Evolutionary conservation across 345 rosid species (phyloP).

Genomic region (Linum usitatissimum): DNA sequence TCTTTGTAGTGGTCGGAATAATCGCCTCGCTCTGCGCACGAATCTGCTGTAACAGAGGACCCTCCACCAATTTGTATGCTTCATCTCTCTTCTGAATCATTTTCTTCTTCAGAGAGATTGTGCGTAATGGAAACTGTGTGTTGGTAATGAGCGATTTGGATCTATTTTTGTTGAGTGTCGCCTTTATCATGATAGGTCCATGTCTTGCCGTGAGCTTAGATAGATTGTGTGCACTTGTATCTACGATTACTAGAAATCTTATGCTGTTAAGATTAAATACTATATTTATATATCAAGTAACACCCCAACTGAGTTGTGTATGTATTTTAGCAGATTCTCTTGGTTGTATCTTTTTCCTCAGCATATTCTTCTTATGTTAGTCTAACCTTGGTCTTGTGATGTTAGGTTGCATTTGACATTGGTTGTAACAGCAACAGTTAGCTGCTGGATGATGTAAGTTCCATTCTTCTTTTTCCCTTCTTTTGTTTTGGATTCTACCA

Average conservation of each 20-base stretch:
- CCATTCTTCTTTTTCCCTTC: not conserved
- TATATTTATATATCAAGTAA: not conserved
- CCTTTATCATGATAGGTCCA: not conserved
- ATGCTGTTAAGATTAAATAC: not conserved
- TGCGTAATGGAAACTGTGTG: too few species aligned
- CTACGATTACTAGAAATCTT: not conserved
- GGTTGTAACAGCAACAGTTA: conserved; percentile 83
- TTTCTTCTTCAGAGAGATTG: too few species aligned
- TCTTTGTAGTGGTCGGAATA: conserved; percentile 69
- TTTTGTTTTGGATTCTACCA: not conserved
- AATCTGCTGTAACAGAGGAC: conserved; percentile 88
- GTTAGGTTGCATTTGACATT: conserved; percentile 79
- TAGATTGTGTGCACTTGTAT: not conserved
- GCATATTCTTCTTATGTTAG: not conserved
- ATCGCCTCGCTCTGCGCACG: conserved; percentile 67
- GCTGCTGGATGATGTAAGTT: conserved; percentile 96
- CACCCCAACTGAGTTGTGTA: not conserved
- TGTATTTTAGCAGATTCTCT: not conserved
- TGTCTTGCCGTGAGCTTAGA: not conserved
- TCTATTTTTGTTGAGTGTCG: not conserved
- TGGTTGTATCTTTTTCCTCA: not conserved
- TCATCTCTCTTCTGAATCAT: not conserved
- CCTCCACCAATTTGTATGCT: conserved; percentile 79
- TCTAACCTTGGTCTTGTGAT: conserved; percentile 1
- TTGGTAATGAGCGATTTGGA: too few species aligned